Base-by-base conservation (phyloP, 805 yeast species). In the Saturnispora zaruensis region DNA sequence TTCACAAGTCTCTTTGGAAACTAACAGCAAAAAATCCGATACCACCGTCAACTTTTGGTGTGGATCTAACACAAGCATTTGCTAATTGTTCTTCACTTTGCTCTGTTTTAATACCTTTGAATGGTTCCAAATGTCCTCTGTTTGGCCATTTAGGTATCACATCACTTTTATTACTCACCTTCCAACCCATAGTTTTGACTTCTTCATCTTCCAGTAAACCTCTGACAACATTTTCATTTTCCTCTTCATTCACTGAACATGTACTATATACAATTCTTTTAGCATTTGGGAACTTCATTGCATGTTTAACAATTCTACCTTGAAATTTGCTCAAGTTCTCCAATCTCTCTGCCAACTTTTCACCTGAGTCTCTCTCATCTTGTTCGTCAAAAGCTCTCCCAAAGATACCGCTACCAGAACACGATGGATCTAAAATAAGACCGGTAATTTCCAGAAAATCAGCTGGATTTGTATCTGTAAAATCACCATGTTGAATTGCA, bases 21-120 rank as follows among this genome's bases (percentile, higher is more conserved):
- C 93, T 82, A 1, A 90, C 98, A 0, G 97, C 98, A 67, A 93
- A 93, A 63, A 93, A 93, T 0, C 99, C 99, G 59, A 93, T 93
- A n/a, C 99, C 99, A 28, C 98, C 99, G 64, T 93, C 99, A 41
- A 77, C 84, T 53, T 79, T 82, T 0, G 97, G 96, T 41, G 81
- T 67, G 0, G 90, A 84, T 56, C 99, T 73, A 0, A 93, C 81
- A 67, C 97, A 90, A 0, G 93, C 91, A 1, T 82, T 88, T 1
- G 96, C 95, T 45, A 87, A 61, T 36, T 67, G 71, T 34, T 73
- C 72, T 20, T 82, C 77, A 26, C 70, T 63, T 36, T 48, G 46
- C 9, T 16, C 33, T 41, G 34, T 41, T 9, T 62, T 66, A 53
- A 70, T 65, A 21, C 73, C 72, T 8, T 75, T 74, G 56, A 90